Evolutionary conservation across 2,329 filamentous ascomycete genomes (phyloP).

Genomic region (Aspergillus bombycis): DNA sequence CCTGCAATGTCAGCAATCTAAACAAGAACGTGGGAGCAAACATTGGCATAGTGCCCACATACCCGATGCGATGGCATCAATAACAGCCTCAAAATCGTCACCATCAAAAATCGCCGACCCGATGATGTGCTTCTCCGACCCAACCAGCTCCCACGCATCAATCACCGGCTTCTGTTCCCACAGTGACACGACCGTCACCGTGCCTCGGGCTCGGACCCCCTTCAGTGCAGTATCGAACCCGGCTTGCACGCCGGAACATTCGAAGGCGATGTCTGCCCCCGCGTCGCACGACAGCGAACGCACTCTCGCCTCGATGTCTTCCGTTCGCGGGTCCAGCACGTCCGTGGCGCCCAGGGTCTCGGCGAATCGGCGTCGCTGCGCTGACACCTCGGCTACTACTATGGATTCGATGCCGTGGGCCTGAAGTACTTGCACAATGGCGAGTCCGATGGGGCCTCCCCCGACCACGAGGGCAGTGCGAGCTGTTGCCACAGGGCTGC

Average conservation of each 20-base stretch:
- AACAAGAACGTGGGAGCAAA: background rate
- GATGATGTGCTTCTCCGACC: constrained; percentile 56
- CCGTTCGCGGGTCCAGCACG: constrained; percentile 54
- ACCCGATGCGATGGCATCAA: constrained; percentile 50
- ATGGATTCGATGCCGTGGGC: constrained; percentile 57
- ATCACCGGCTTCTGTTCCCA: constrained; percentile 62
- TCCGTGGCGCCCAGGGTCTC: constrained; percentile 58
- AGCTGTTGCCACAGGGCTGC: constrained; percentile 48
- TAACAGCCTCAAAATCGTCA: constrained; percentile 62
- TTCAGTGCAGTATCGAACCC: constrained; percentile 51
- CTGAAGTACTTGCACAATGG: constrained; percentile 60
- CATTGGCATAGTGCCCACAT: constrained; percentile 6
- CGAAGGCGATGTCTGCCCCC: constrained; percentile 62
- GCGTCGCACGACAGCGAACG: constrained; percentile 50
- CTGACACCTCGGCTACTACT: constrained; percentile 61
- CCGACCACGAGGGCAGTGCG: constrained; percentile 60
- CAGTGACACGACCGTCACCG: constrained; percentile 64
- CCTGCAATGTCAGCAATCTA: background rate
- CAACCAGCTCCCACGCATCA: constrained; percentile 56
- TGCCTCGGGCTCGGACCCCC: constrained; percentile 57
- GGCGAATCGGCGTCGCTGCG: constrained; percentile 56
- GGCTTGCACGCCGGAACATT: constrained; percentile 63
- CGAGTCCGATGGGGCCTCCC: constrained; percentile 65
- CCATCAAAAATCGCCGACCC: constrained; percentile 53
- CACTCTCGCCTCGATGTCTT: constrained; percentile 51